Conservation (phyloP, 208 protist genomes). For the Leishmania turanica region DNA sequence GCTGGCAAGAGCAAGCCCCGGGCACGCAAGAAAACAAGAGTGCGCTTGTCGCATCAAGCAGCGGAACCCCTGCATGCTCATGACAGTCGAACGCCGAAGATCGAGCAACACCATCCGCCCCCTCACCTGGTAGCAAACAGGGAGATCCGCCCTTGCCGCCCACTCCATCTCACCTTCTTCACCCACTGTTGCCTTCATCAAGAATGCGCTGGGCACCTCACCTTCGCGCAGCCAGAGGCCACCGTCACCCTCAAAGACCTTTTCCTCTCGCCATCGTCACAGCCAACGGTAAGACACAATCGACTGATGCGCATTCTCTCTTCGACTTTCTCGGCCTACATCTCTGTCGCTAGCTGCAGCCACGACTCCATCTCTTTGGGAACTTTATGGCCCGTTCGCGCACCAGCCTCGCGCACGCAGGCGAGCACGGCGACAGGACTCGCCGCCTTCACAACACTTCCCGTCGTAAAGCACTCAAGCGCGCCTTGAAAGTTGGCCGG, state of each 20-base stretch:
- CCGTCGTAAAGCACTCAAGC: slow-evolving; percentile 39
- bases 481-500: slow-evolving; percentile 35
- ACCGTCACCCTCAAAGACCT: neutral
- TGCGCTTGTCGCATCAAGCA: neutral
- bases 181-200: neutral
- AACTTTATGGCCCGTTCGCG: slow-evolving; percentile 29
- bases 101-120: neutral
- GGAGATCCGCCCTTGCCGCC: neutral
- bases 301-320: neutral
- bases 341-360: slow-evolving; percentile 48
- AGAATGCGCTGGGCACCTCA: neutral
- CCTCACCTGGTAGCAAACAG: neutral
- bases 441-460: slow-evolving; percentile 17
- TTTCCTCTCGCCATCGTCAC: neutral
- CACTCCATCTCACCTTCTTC: neutral
- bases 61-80: too few relatives aligned
- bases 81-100: neutral
- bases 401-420: slow-evolving; percentile 44
- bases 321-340: slow-evolving; percentile 5
- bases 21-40: neutral
- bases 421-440: slow-evolving; percentile 44
- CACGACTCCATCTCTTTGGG: slow-evolving; percentile 59
- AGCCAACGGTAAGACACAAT: neutral
- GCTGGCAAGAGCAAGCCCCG: neutral
- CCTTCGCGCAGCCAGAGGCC: neutral